Percentiles rank a stretch among this genome's conserved stretches.
phyloP scores from a whole-genome alignment of 169 alveolate genomes.

The Plasmodium adleri region DNA sequence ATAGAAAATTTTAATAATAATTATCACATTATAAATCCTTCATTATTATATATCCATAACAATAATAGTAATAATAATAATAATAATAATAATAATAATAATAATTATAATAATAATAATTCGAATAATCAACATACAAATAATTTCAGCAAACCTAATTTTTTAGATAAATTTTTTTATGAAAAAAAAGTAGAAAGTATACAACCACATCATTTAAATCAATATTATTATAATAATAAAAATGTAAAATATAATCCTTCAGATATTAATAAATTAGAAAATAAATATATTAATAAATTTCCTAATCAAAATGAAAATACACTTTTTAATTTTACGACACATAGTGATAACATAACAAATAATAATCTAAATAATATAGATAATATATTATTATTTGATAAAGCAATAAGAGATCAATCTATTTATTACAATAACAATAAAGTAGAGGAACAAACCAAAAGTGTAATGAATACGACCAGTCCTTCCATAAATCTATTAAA shows the following conservation, averaged over 20 bases:
- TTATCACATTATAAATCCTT: conserved; percentile 5
- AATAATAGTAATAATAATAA: too few relatives aligned
- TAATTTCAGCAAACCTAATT: background rate
- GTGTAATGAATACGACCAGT: background rate
- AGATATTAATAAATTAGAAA: background rate
- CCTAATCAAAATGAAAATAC: conserved; percentile 7
- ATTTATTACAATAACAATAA: background rate
- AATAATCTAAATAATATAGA: background rate
- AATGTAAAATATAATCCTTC: background rate
- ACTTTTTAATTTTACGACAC: background rate
- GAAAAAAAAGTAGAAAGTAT: conserved; percentile 11
- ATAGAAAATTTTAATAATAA: conserved; percentile 26
- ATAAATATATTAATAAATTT: background rate
- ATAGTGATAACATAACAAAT: background rate
- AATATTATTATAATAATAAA: background rate
- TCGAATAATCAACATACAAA: conserved; percentile 32
- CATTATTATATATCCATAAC: background rate
- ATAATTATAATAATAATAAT: background rate
- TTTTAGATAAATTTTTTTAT: conserved; percentile 30
- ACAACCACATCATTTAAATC: conserved; percentile 2
- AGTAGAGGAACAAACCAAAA: background rate
- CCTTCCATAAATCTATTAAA: background rate
- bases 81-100: too few relatives aligned
- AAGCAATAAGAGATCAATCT: background rate
- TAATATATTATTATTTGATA: background rate